These are phyloP conservation scores for Boletus rubroflammeus DNA, from an alignment of 768 basidiomycete genomes.

Conservation along the genomic window DNA sequence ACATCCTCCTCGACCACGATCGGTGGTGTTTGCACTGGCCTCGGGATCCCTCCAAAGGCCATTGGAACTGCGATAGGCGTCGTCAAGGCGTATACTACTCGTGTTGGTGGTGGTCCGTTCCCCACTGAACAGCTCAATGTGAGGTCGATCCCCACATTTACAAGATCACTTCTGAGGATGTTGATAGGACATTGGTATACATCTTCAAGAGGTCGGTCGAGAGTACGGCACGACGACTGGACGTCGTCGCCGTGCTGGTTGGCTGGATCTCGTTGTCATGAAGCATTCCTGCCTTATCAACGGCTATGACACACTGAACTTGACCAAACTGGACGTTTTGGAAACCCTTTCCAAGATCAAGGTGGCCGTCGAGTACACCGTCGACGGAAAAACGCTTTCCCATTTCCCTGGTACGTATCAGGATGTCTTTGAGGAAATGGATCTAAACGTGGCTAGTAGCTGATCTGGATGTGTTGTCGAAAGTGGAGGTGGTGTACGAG, in stretches of 20 bases:
- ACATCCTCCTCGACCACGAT: slow-evolving; percentile 92
- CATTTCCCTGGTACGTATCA: slow-evolving; percentile 79
- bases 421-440: not conserved
- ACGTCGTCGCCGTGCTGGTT: slow-evolving; percentile 88
- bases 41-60: slow-evolving; percentile 90
- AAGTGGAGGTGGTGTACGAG: slow-evolving; percentile 81
- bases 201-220: slow-evolving; percentile 89
- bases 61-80: slow-evolving; percentile 91
- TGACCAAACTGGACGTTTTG: slow-evolving; percentile 95
- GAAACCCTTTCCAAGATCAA: slow-evolving; percentile 85
- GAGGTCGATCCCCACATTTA: slow-evolving; percentile 25
- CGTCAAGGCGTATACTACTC: slow-evolving; percentile 96
- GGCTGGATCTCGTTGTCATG: slow-evolving; percentile 96
- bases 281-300: slow-evolving; percentile 92
- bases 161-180: not conserved
- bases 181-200: slow-evolving; percentile 69
- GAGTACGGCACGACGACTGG: slow-evolving; percentile 95
- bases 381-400: slow-evolving; percentile 71
- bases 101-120: slow-evolving; percentile 98
- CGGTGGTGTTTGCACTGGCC: slow-evolving; percentile 94
- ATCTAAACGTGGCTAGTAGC: slow-evolving; percentile 42
- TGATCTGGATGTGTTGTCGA: slow-evolving; percentile 75
- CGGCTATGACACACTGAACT: slow-evolving; percentile 89
- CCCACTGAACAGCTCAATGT: slow-evolving; percentile 94
- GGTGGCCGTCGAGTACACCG: slow-evolving; percentile 73